Base-by-base conservation (phyloP, 495 filamentous ascomycete genomes). In the Staphylotrichum tortipilum region DNA sequence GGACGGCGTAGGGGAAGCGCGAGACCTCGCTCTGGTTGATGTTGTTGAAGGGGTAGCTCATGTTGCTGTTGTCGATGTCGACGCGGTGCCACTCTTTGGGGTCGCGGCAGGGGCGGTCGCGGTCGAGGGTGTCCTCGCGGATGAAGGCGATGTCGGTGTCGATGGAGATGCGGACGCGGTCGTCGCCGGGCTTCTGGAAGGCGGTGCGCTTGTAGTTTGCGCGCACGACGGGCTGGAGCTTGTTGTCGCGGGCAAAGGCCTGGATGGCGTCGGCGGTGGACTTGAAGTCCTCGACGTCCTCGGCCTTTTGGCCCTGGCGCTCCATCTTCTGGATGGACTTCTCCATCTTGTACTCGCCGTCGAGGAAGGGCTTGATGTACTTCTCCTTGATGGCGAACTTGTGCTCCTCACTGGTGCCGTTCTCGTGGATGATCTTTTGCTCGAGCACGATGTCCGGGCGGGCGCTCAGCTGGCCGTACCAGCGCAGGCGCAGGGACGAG, bases 131-230 rank as follows among this genome's bases (percentile, higher is more conserved):
- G 64, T 98, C 92, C 69, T 98, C 92, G 33, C 92, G 81, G 62
- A 97, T 95, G 53, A 97, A 78, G 26, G 87, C 89, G 17, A 97
- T 76, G 54, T 94, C 80, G 0, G 90, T 97, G 62, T 98, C 92
- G 46, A 98, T 84, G 1, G 87, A 89, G 51, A 96, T 86, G 31
- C 94, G 79, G 28, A 98, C 84, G 24, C 89, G 83, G 63, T 92
- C 82, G 64, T 97, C 89, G 5, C 87, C 84, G 12, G 92, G 92
- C 38, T 96, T 94, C 62, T 98, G 91, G 74, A 96, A 98, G 4
- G 92, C 92, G 0, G 89, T 94, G 34, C 94, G 85, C 11, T 82
- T 88, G 63, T 97, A 97, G 66, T 92, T 94, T 43, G 92, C 94
- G 18, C 92, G 81, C 31, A 97, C 68, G 49, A 94, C 78, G 6